Conservation (phyloP, 768 basidiomycete genomes). For the Leccinum truebloodii region DNA sequence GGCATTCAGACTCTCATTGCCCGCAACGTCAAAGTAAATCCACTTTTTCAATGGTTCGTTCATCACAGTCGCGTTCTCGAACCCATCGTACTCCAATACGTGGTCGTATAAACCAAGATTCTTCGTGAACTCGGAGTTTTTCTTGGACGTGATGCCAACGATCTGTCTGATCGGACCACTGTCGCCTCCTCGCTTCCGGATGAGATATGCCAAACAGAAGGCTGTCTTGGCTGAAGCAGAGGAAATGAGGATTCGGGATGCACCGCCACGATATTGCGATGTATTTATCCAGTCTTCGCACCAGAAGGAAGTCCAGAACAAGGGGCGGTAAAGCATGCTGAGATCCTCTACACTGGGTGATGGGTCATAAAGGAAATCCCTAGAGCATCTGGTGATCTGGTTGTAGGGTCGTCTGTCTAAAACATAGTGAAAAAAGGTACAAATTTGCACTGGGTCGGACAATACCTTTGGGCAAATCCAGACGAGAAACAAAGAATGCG, state of each 20-base stretch:
- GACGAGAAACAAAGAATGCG: constrained; percentile 58
- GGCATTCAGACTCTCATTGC: constrained; percentile 51
- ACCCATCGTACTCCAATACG: constrained; percentile 54
- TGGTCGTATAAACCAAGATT: constrained; percentile 56
- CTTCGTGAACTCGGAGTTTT: constrained; percentile 56
- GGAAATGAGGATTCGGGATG: constrained; percentile 54
- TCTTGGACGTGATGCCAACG: constrained; percentile 60
- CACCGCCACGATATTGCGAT: constrained; percentile 49
- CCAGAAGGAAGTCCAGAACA: constrained; percentile 80
- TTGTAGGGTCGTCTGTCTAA: constrained; percentile 71
- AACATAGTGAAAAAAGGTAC: constrained; percentile 1
- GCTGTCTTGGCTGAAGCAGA: constrained; percentile 76
- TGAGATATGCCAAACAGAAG: constrained; percentile 64
- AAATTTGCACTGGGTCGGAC: background rate
- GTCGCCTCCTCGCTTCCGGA: constrained; percentile 43
- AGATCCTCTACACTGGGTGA: constrained; percentile 54
- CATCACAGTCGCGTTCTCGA: constrained; percentile 35
- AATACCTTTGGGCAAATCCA: constrained; percentile 60
- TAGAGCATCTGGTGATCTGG: constrained; percentile 58
- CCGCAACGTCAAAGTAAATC: constrained; percentile 67
- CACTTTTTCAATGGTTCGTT: constrained; percentile 39
- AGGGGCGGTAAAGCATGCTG: constrained; percentile 69
- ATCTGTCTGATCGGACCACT: constrained; percentile 34
- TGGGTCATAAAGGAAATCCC: constrained; percentile 55
- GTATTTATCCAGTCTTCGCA: constrained; percentile 68